Evolutionary conservation across 345 rosid genomes (phyloP), one percentile per base, ranked within the genome.

Genomic region (Pugionium dolabratum): DNA sequence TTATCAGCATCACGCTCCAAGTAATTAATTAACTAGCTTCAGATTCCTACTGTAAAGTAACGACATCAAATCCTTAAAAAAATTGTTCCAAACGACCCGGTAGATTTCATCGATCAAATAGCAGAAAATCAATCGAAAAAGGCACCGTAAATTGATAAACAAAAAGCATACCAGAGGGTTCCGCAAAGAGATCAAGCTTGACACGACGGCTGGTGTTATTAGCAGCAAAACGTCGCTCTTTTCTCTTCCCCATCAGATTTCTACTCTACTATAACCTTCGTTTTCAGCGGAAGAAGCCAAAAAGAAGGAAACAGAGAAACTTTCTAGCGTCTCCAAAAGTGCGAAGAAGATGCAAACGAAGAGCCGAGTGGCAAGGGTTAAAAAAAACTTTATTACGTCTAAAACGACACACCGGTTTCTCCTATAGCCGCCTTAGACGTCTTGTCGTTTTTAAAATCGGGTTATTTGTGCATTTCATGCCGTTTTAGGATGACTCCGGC

Each of bases 161-260:
- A 43, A 54, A 60, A 29, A 35, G 32, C 5, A 52, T 82, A 93
- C 98, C 98, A 83, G 96, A 84, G 96, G 97, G 96, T 86, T 93
- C 97, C 88, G 82, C 92, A 55, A 80, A 93, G 59, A 93, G 97
- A 78, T 88, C 98, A 64, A 93, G 96, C 83, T 90, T 90, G 75
- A 88, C 81, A 69, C 98, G 96, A 67, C 98, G 98, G 60, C 94
- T 84, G 10, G 89, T 81, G 85, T 81, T 89, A 80, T 79, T 62
- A 36, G 96, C 95, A n/a, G 97, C 97, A 33, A 53, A 80, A 62
- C 95, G 95, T 10, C 98, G 96, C 69, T 86, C 98, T 63, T 85
- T 93, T 59, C 98, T 82, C 80, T 84, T 93, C 65, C 98, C 97
- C 98, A 90, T 93, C 36, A 75, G 80, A 57, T 65, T 56, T 50